Evolutionary conservation across 306 rosid species (phyloP), one percentile per base, ranked within the genome.

Genomic region (Psophocarpus tetragonolobus): DNA sequence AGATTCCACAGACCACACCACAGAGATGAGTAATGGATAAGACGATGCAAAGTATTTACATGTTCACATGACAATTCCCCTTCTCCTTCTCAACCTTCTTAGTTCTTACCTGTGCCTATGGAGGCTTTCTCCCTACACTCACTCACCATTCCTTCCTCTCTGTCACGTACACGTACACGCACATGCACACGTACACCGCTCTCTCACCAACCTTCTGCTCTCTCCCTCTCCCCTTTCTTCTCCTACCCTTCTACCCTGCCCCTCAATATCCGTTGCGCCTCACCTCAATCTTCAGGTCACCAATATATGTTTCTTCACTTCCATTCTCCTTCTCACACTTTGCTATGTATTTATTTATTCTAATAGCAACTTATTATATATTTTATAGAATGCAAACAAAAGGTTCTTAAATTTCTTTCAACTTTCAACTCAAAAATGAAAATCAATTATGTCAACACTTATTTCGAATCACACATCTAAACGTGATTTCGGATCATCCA

Each of bases 241-340:
- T 76, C 54, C 58, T 56, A 71, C 78, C 88, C 85, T 26, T 60
- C 4, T 77, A 20, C 82, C 79, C 39, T 71, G 35, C 76, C 29
- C 12, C 82, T 57, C 48, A 80, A 58, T 42, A 3, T 74, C 35
- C 44, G 23, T 39, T 6, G 56, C 83, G 41, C 8, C 68, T 80
- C 76, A 80, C 87, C 91, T 83, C 95, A 89, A 83, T 88, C 90
- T 80, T 87, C 97, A 50, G 90, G 98, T 92, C 76, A 69, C 23
- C 57, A 51, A 70, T 11, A 11, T 44, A 10, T 81, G 76, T 73
- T 81, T 32, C 21, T 58, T n/a, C n/a, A n/a, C n/a, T n/a, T n/a
- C n/a, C n/a, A n/a, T n/a, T n/a, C n/a, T n/a, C n/a, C n/a, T n/a
- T n/a, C n/a, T n/a, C n/a, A n/a, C n/a, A n/a, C n/a, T n/a, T n/a